Evolutionary conservation across 106 monocot species (phyloP), one percentile per base, ranked within the genome.

Genomic region (Xerophyta viscosa): DNA sequence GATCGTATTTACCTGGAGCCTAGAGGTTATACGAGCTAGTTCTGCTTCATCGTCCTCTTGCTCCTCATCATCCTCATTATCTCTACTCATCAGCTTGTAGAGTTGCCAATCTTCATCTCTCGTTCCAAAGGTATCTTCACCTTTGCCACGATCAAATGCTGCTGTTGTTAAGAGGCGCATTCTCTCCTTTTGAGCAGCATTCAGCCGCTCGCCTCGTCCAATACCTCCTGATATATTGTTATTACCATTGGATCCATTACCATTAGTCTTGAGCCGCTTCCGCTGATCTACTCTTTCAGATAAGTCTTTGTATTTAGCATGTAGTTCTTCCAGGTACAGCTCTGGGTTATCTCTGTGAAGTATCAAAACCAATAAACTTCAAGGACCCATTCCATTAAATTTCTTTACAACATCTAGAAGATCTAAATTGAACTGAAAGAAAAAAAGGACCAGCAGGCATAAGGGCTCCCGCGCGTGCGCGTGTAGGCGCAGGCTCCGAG

Each of bases 21-120:
- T 81, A 57, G 65, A 69, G 31, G 85, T 48, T 48, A 89, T 54
- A 36, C 82, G 84, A 50, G 53, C 68, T 39, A 96, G 72, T 66
- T 96, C 96, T 33, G 78, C 72, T 29, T 90, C 80, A 58, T 90
- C 80, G 59, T 81, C 82, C 31, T 88, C 84, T 29, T 60, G 71
- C 41, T 85, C 82, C 42, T 85, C 82, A 44, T 88, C 92, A 33
- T 88, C 88, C 52, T 96, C 85, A 48, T 71, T 82, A 31, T 96
- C 96, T 71, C 62, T 88, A 66, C 89, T 96, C 89, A 96, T 96
- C 62, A 79, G 51, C 58, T 96, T 96, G 55, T 96, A 96, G 15
- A 96, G 71, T 64, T 85, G 82, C 96, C 96, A 96, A 60, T 96
- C 96, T 66, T 89, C 85, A 68, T 96, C 96, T 68, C 68, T 85